Evolutionary conservation across 1,284 basidiomycete species (phyloP).

Genomic region (Pseudozyma hubeiensis): DNA sequence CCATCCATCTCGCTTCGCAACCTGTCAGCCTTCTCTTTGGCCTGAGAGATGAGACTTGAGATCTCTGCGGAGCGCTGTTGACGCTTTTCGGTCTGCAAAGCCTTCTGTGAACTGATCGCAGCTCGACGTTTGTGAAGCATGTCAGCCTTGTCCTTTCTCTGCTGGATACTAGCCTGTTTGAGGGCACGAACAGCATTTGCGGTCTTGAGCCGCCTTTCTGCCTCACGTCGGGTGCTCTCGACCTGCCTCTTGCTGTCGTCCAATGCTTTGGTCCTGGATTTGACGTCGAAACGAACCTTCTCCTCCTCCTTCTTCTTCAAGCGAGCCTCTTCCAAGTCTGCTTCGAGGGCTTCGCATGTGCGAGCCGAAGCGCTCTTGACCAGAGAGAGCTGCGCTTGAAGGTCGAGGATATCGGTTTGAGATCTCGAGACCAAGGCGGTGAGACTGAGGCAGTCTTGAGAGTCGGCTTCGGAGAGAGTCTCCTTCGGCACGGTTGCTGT

Average conservation of each 20-base stretch:
- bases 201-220: slow-evolving; percentile 84
- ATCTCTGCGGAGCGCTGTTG: slow-evolving; percentile 30
- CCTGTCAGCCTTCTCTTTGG: slow-evolving; percentile 19
- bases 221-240: slow-evolving; percentile 81
- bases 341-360: slow-evolving; percentile 74
- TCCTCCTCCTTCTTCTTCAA: slow-evolving; percentile 86
- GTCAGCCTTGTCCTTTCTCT: slow-evolving; percentile 78
- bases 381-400: slow-evolving; percentile 81
- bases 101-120: slow-evolving; percentile 54
- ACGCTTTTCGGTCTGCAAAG: slow-evolving; percentile 42
- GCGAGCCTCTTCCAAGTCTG: slow-evolving; percentile 80
- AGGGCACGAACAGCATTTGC: slow-evolving; percentile 74
- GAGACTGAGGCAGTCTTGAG: slow-evolving; percentile 31
- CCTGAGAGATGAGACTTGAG: slow-evolving; percentile 12
- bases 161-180: slow-evolving; percentile 58
- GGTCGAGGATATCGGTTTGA: slow-evolving; percentile 69
- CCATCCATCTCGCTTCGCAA: slow-evolving; percentile 21
- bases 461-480: slow-evolving; percentile 2
- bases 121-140: slow-evolving; percentile 74
- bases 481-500: slow-evolving; percentile 1
- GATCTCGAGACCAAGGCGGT: slow-evolving; percentile 29
- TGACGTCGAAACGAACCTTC: slow-evolving; percentile 79
- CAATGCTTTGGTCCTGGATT: slow-evolving; percentile 81
- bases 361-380: slow-evolving; percentile 74
- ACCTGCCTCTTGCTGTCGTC: slow-evolving; percentile 88